A percentile compares a stretch with the other conserved stretches of the same genome.
Evolutionary conservation across 2,329 filamentous ascomycete genomes (phyloP).

Genomic region (Paracoccidioides brasiliensis): DNA sequence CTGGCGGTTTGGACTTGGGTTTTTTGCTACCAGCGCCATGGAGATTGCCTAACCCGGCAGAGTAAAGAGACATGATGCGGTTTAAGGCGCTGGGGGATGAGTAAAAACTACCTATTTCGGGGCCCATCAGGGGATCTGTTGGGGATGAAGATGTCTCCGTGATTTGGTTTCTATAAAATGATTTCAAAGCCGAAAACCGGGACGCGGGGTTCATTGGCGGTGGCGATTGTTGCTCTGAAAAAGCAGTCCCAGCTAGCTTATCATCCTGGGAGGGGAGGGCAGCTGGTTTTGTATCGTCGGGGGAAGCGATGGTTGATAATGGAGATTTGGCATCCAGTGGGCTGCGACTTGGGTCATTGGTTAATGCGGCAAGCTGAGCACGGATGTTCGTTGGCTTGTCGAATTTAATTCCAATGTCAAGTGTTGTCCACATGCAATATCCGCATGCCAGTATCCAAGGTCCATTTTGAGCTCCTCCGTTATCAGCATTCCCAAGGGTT

Average conservation of each 20-base stretch:
- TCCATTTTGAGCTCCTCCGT: slow-evolving; percentile 32
- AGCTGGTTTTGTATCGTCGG: slow-evolving; percentile 15
- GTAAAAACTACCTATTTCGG: slow-evolving; percentile 36
- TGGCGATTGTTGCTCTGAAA: slow-evolving; percentile 24
- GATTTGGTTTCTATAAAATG: slow-evolving; percentile 73
- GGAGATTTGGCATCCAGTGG: slow-evolving; percentile 28
- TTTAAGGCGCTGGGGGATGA: slow-evolving; percentile 69
- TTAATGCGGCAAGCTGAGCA: slow-evolving; percentile 60
- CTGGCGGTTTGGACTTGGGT: slow-evolving; percentile 50
- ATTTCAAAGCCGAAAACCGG: slow-evolving; percentile 57
- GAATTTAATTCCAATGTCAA: slow-evolving; percentile 81
- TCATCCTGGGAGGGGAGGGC: slow-evolving; percentile 12
- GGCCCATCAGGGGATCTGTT: slow-evolving; percentile 38
- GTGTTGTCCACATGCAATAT: slow-evolving; percentile 86
- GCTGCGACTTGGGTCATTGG: slow-evolving; percentile 33
- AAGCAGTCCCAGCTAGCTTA: slow-evolving; percentile 11
- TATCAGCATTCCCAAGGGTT: slow-evolving; percentile 47
- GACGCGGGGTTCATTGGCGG: slow-evolving; percentile 47
- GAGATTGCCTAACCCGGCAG: slow-evolving; percentile 44
- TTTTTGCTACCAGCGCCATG: slow-evolving; percentile 44
- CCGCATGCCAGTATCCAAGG: slow-evolving; percentile 73
- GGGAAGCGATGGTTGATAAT: slow-evolving; percentile 23
- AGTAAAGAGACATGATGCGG: slow-evolving; percentile 86
- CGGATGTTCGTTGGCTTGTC: slow-evolving; percentile 80
- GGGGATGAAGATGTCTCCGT: slow-evolving; percentile 46